A percentile compares a stretch with the other conserved stretches of the same genome.
Conservation (phyloP, 2,329 filamentous ascomycete species). For the Byssoonygena ceratinophila region DNA sequence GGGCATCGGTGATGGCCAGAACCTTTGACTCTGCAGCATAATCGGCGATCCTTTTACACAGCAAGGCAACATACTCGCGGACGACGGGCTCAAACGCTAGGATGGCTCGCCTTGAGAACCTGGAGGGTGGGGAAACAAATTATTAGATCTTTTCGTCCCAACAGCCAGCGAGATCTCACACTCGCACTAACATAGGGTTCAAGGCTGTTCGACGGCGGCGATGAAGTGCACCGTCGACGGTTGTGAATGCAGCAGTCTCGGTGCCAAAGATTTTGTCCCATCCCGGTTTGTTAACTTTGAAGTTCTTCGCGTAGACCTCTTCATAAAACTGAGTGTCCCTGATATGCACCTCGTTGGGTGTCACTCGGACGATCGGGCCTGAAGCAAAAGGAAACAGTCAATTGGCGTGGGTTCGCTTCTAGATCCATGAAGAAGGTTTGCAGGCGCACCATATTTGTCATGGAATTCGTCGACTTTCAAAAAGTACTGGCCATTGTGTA, state of each 20-base stretch:
- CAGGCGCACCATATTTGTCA: conserved; percentile 20
- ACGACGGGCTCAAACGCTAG: conserved; percentile 20
- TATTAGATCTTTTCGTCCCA: too few species aligned
- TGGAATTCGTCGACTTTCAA: conserved; percentile 19
- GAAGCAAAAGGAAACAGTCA: not conserved
- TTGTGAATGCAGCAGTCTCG: conserved; percentile 23
- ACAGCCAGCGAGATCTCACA: not conserved
- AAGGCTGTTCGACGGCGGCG: conserved; percentile 15
- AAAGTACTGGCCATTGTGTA: conserved; percentile 13
- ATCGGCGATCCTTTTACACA: conserved; percentile 19
- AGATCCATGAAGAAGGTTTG: not conserved
- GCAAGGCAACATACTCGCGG: conserved; percentile 17
- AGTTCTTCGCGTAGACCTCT: conserved; percentile 5
- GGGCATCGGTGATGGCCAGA: conserved; percentile 16
- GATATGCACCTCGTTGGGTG: conserved; percentile 26
- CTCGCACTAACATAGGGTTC: conserved; percentile 19
- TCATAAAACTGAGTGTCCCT: conserved; percentile 20
- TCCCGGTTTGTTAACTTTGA: conserved; percentile 18
- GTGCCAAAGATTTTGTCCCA: conserved; percentile 21
- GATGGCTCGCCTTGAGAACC: conserved; percentile 18
- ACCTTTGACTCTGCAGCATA: conserved; percentile 12
- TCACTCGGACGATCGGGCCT: conserved; percentile 28
- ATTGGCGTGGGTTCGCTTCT: not conserved
- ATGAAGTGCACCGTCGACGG: conserved; percentile 15
- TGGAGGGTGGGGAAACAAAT: not conserved